Conservation (phyloP, 371 early-diverging fungal species). For the Mucor mucedo region DNA sequence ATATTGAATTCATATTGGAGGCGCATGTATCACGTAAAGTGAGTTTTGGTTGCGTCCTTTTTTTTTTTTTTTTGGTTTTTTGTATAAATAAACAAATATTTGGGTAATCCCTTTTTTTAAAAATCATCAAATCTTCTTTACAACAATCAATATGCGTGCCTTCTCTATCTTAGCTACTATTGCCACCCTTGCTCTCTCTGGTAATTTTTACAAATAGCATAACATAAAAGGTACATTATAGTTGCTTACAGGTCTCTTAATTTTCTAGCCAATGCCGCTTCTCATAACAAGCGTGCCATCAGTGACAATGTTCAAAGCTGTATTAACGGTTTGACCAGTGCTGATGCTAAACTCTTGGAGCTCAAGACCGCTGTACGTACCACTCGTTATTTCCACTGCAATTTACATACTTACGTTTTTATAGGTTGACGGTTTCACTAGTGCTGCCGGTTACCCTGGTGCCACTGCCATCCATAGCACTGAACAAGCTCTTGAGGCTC, state of each 20-base stretch:
- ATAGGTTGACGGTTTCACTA: slow-evolving; percentile 22
- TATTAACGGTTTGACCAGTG: slow-evolving; percentile 19
- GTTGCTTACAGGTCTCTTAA: background rate
- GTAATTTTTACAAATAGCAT: slow-evolving; percentile 3
- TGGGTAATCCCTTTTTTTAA: background rate
- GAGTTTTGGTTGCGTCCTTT: too few species aligned
- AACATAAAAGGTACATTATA: background rate
- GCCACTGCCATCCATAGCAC: slow-evolving; percentile 18
- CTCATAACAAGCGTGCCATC: slow-evolving; percentile 20
- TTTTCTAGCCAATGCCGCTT: slow-evolving; percentile 28
- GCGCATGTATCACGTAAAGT: too few species aligned
- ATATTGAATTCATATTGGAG: too few species aligned
- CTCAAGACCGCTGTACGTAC: slow-evolving; percentile 19
- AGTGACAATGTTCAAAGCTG: slow-evolving; percentile 20
- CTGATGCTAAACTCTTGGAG: slow-evolving; percentile 13
- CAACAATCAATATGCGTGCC: slow-evolving; percentile 22
- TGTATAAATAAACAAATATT: too few species aligned
- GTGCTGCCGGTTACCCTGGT: slow-evolving; percentile 22
- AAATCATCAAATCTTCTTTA: slow-evolving; percentile 12
- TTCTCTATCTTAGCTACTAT: slow-evolving; percentile 19
- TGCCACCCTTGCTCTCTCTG: slow-evolving; percentile 23
- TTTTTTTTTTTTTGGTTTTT: too few species aligned
- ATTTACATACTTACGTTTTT: background rate
- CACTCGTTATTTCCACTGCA: background rate
- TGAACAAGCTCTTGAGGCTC: slow-evolving; percentile 15